Base-by-base conservation (phyloP, 768 basidiomycete species). In the Leccinum sublutescens region DNA sequence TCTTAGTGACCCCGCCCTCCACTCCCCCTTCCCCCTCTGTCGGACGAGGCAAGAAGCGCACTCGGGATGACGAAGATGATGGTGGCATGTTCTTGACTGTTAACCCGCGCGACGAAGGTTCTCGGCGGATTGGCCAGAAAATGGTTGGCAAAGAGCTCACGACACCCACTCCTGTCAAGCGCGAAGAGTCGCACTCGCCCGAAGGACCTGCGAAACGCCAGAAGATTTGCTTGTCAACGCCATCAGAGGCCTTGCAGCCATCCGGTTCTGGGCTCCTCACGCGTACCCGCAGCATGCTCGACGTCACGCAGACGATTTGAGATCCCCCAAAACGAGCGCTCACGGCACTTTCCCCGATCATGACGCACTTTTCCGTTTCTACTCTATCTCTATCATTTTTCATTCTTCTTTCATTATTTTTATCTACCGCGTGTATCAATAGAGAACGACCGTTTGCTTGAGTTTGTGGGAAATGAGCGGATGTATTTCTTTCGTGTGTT, bases 1-100 rank as follows among this genome's bases (percentile, higher is more conserved):
- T 15, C 14, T 3, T 31, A 7, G 23, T 34, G 1, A 57, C 59
- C 5, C 49, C 58, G 0, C 14, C 52, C 19, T 58, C 58, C 17
- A 45, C 57, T 1, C 59, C 65, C 6, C 53, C 57, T 15, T 70
- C 66, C 2, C 60, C 60, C 6, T 43, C 57, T 53, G 2, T 50
- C 5, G 49, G 54, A 10, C 58, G 56, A 33, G 63, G 66, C 8
- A 60, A 38, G 40, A 69, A 69, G 57, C 68, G 68, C 43, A 4
- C 36, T 5, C 57, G 61, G 38, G n/a, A 29, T 11, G 19, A 14
- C 53, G 68, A 65, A 3, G 60, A 57, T 1, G 61, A 58, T 3
- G 60, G 51, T 2, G 51, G 14, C 1, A 15, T n/a, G 9, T n/a
- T 19, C 0, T 27, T 31, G 14, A 19, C 45, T 21, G 1, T 40